Evolutionary conservation across 2,329 filamentous ascomycete species (phyloP).

Genomic region (Dactylellina parvicollis): DNA sequence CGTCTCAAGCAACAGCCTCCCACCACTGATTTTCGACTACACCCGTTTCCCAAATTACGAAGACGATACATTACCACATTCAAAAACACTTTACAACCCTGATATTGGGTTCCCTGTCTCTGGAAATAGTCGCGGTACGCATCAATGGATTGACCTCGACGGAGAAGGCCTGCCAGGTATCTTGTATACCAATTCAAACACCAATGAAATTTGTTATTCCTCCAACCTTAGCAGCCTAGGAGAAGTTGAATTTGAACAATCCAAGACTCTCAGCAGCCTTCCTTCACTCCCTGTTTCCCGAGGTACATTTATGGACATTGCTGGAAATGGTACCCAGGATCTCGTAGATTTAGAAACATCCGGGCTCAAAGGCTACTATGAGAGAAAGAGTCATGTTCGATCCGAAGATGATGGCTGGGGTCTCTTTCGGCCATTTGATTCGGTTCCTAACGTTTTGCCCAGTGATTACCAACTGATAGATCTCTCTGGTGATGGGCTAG

Average conservation of each 20-base stretch:
- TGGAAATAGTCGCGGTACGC: not conserved
- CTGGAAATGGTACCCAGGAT: constrained; percentile 18
- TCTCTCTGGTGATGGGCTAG: constrained; percentile 58
- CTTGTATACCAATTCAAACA: constrained; percentile 21
- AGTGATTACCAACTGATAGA: constrained; percentile 52
- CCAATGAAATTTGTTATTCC: constrained; percentile 47
- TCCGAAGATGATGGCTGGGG: constrained; percentile 23
- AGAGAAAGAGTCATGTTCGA: constrained; percentile 20
- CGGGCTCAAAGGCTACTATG: constrained; percentile 29
- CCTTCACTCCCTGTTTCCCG: not conserved
- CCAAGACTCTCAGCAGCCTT: not conserved
- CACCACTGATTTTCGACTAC: constrained; percentile 4
- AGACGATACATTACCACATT: not conserved
- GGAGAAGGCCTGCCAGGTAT: constrained; percentile 57
- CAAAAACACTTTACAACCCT: not conserved
- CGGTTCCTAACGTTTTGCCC: constrained; percentile 39
- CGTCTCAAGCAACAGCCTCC: constrained; percentile 1
- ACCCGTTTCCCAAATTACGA: not conserved
- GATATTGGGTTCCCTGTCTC: constrained; percentile 1
- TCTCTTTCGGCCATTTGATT: constrained; percentile 7
- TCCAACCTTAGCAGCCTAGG: constrained; percentile 29
- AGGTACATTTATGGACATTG: constrained; percentile 24
- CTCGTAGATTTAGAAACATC: not conserved
- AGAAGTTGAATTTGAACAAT: not conserved
- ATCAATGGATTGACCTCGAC: constrained; percentile 58